A percentile compares a stretch with the other conserved stretches of the same genome.
phyloP scores from a whole-genome alignment of 2,329 filamentous ascomycete species.

The Chlorencoelia australis region DNA sequence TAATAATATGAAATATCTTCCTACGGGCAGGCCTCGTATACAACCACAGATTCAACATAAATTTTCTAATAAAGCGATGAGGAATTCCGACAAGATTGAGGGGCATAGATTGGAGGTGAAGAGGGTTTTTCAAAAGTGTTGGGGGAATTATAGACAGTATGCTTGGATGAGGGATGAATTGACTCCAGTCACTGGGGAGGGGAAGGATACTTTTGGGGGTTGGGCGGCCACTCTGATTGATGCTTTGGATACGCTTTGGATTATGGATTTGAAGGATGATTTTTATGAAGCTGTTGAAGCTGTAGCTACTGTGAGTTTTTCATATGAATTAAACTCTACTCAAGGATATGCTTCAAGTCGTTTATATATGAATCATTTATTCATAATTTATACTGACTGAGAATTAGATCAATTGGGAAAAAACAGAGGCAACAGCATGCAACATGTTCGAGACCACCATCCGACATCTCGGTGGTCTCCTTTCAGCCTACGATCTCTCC shows the following conservation, averaged over 20 bases:
- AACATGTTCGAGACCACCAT: conserved; percentile 32
- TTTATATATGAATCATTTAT: no score
- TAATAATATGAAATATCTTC: neutral
- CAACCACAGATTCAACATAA: neutral
- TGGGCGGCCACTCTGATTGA: conserved; percentile 84
- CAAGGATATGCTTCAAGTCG: no score
- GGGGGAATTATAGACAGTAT: conserved; percentile 70
- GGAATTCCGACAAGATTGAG: neutral
- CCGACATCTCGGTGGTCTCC: conserved; percentile 28
- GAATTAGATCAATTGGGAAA: conserved; percentile 38
- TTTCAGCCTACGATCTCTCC: conserved; percentile 28
- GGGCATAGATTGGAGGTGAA: conserved; percentile 12
- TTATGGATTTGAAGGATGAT: conserved; percentile 67
- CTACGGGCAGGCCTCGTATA: neutral
- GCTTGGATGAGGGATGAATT: conserved; percentile 85
- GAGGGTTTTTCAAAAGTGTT: conserved; percentile 35
- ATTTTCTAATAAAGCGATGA: neutral
- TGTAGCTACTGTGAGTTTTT: no score
- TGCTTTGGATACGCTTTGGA: conserved; percentile 70
- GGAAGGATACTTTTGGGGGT: conserved; percentile 72
- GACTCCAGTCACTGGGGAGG: conserved; percentile 54
- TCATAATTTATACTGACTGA: no score
- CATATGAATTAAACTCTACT: no score
- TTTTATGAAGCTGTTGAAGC: conserved; percentile 54
- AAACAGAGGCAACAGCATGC: conserved; percentile 7